Percentiles rank a stretch among this genome's conserved stretches.
Conservation (phyloP, 371 early-diverging fungal species). For the Zychaea mexicana region DNA sequence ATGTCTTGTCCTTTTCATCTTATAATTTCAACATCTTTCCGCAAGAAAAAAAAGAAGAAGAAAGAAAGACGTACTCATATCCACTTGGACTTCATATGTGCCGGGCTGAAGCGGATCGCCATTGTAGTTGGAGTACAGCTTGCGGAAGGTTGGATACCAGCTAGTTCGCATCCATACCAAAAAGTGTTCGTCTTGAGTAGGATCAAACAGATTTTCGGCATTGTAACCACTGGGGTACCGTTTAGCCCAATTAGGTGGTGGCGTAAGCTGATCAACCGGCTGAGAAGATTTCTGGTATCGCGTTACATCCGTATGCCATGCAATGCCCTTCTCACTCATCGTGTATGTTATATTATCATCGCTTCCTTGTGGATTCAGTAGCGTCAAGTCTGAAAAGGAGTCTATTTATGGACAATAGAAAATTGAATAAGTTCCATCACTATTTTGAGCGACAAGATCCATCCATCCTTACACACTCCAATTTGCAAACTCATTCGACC, state of each 20-base stretch:
- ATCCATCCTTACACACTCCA: too few species aligned
- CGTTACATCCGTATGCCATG: constrained; percentile 80
- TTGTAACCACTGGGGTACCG: constrained; percentile 48
- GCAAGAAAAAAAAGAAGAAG: too few species aligned
- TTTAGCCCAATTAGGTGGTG: constrained; percentile 71
- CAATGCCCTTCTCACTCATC: constrained; percentile 68
- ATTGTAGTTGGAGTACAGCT: constrained; percentile 77
- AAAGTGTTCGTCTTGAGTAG: constrained; percentile 78
- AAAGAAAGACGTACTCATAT: constrained; percentile 53
- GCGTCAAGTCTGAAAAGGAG: constrained; percentile 47
- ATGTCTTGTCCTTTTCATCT: too few species aligned
- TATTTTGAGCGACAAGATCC: too few species aligned
- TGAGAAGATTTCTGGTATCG: constrained; percentile 57
- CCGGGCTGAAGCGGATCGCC: constrained; percentile 51
- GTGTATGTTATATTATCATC: constrained; percentile 26
- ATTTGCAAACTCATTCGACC: too few species aligned
- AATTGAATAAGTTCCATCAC: too few species aligned
- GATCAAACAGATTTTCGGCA: constrained; percentile 54
- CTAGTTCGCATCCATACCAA: constrained; percentile 96
- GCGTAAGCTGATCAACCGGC: constrained; percentile 41
- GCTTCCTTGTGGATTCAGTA: constrained; percentile 49
- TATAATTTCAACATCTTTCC: too few species aligned
- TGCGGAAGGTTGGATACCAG: constrained; percentile 90
- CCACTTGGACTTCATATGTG: constrained; percentile 57
- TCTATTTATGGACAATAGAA: too few species aligned